phyloP scores from a whole-genome alignment of 768 basidiomycete species.

The Chlorophyllum brunneum region DNA sequence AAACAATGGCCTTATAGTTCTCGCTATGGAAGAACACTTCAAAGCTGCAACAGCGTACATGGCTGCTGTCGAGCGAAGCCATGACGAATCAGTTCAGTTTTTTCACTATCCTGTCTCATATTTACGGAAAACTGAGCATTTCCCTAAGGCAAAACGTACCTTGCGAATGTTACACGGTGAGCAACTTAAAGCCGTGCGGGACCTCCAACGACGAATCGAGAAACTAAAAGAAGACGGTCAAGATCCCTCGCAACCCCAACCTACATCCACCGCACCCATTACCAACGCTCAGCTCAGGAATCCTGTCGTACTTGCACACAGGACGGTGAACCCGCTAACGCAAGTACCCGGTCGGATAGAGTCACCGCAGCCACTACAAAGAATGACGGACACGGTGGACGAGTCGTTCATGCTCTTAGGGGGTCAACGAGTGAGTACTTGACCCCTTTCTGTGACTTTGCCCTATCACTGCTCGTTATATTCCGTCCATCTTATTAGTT shows the following conservation, averaged over 20 bases:
- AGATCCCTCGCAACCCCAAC: slow-evolving; percentile 73
- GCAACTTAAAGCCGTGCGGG: slow-evolving; percentile 66
- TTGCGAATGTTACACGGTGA: slow-evolving; percentile 73
- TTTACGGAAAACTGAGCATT: slow-evolving; percentile 4
- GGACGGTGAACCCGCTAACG: slow-evolving; percentile 26
- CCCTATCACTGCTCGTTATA: slow-evolving; percentile 1
- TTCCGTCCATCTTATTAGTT: background rate
- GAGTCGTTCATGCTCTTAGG: slow-evolving; percentile 86
- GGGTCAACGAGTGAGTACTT: slow-evolving; percentile 62
- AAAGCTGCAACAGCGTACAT: slow-evolving; percentile 76
- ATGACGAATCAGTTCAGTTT: slow-evolving; percentile 60
- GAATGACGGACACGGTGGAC: slow-evolving; percentile 61
- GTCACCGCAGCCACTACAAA: slow-evolving; percentile 32
- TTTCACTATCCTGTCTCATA: background rate
- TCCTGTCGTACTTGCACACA: slow-evolving; percentile 1
- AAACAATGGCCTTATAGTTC: slow-evolving; percentile 63
- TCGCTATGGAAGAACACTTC: slow-evolving; percentile 68
- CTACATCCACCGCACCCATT: slow-evolving; percentile 30
- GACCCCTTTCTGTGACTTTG: slow-evolving; percentile 4
- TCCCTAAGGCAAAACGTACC: slow-evolving; percentile 69
- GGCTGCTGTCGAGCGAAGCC: slow-evolving; percentile 68
- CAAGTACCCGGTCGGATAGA: slow-evolving; percentile 35
- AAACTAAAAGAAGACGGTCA: slow-evolving; percentile 74
- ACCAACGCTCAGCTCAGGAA: slow-evolving; percentile 24
- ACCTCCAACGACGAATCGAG: slow-evolving; percentile 66